Evolutionary conservation across 2,329 filamentous ascomycete species (phyloP), one percentile per base, ranked within the genome.

Genomic region (Fusarium vanettenii): DNA sequence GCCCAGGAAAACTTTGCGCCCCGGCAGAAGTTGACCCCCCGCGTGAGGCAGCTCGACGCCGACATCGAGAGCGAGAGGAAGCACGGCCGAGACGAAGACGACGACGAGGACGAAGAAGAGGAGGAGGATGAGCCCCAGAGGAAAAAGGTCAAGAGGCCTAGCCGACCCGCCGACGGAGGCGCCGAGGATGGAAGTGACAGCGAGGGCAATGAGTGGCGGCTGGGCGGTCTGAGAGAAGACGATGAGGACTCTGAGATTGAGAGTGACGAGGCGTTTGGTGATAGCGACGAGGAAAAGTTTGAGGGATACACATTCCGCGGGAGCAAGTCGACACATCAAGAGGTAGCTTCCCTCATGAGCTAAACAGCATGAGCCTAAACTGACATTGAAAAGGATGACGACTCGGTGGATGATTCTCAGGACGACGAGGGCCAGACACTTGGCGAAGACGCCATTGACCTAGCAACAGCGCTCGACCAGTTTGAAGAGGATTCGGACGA

Each of bases 241-340:
- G 90, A 91, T 41, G 88, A 91, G 22, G 90, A 92, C 76, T 92
- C 90, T 6, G 90, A 92, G 69, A 89, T 92, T 63, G 91, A 92
- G 75, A 91, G 89, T 76, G 90, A 92, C 80, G 94, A 97, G 79
- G 95, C 96, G 3, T 95, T 98, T 86, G 94, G 95, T 5, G 92
- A 94, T 74, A 97, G 94, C 78, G 95, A 98, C 79, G 92, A 97
- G 79, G 95, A 97, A 80, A 89, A 89, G 72, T 97, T 97, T 75
- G 91, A 95, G 73, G 94, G 91, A 13, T 97, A 92, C 78, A 79
- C 86, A 0, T 91, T 91, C 70, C 79, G 87, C 1, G 88, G 88
- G 13, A 87, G 85, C 77, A 84, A 83, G 59, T 73, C 82, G 3
- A 83, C 82, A 64, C 80, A 82, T 48, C 68, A 64, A 60, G 80